Base-by-base conservation (phyloP, 2,329 filamentous ascomycete species). In the Colletotrichum lini region DNA sequence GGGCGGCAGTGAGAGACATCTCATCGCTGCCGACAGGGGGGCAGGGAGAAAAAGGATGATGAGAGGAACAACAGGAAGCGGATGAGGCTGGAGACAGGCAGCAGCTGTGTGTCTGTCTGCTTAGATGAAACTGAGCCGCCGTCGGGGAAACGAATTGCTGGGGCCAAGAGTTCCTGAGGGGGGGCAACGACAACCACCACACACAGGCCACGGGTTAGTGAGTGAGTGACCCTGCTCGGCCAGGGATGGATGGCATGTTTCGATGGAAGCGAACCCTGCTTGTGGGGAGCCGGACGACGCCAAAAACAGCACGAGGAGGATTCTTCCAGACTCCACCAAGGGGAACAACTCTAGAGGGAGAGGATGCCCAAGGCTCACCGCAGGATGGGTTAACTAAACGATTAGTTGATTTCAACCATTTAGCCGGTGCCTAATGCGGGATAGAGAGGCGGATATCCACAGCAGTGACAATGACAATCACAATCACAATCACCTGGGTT, bases 81-180 rank as follows among this genome's bases (percentile, higher is more conserved):
- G 42, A 62, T 56, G 66, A 49, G 49, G 57, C 50, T 59, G 45
- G 54, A 52, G 26, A 4, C 26, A 26, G 26, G 26, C 26, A 26
- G 26, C 26, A 49, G 38, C 4, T 40, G 54, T 62, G 54, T 62
- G 54, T 66, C 56, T 67, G 63, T 67, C n/a, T 58, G n/a, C 42
- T 23, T 16, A 57, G 40, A 21, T 71, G 68, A 71, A 71, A 58
- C 67, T 50, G 21, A 23, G 47, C 21, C n/a, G 23, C 44, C 50
- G 52, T 62, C 65, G 68, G 65, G 45, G 53, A 68, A 57, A 63
- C 26, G 26, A 53, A 58, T 47, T 71, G 65, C 68, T 68, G 50
- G 57, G 64, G 53, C 68, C 68, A 62, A 68, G 68, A 44, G 65
- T 68, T 71, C 58, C 26, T 3, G 26, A 26, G 26, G 4, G 4